Base-by-base conservation (phyloP, 805 yeast genomes). In the Candida odintsovae region DNA sequence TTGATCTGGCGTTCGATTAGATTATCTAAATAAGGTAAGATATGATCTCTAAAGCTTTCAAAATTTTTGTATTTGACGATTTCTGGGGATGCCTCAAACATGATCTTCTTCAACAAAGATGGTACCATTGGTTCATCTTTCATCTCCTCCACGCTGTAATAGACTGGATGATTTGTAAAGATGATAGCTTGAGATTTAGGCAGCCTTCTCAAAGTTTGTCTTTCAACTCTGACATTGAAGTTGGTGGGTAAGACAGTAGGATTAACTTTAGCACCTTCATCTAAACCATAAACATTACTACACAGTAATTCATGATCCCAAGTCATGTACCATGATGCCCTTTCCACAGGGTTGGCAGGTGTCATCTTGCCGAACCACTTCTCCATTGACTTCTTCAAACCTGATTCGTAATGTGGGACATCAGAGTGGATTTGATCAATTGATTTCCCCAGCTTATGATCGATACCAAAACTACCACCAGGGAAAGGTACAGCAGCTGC, bases 401-500 rank as follows among this genome's bases (percentile, higher is more conserved):
- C 83, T 45, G 76, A 78, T 54, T 78, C 71, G 56, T 83, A 83
- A 61, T 82, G 81, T 4, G 90, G 90, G 47, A 83, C 90, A 7
- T 74, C 80, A 12, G 72, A 72, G 55, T 84, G 90, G 50, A 84
- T 84, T 12, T 71, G 68, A 62, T 83, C 88, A 41, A 83, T 62
- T 44, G 73, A 75, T 55, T 71, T 74, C 19, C 90, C 90, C 41
- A 84, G 54, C 53, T 83, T 83, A 47, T 72, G 58, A 53, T 70
- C 61, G 11, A 83, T 77, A 46, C 83, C 83, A 64, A 84, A 83
- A 1, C 83, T 77, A 4, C 90, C 90, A 41, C 90, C 90, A 4
- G 90, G 89, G 62, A 83, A 83, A 6, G 89, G 88, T 35, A 83
- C 90, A 1, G 84, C 88, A 5, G 86, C 89, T 1, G 87, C 90